These are phyloP conservation scores for Pezizomycotina sp. DNA, from an alignment of 2,329 filamentous ascomycete species.

Conservation along the genomic window DNA sequence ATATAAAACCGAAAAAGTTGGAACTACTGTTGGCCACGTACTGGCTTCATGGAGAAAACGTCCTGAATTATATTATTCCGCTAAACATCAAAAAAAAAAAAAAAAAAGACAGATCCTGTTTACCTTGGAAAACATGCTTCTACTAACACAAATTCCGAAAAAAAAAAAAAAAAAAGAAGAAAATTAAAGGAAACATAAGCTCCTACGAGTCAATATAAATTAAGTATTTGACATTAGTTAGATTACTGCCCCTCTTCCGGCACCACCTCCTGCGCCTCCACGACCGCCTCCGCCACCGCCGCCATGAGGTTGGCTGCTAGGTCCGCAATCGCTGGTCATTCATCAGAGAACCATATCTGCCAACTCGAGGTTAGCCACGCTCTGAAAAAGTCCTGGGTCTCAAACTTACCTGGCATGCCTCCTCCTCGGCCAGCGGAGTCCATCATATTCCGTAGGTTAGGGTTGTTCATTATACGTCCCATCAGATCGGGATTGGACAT, in stretches of 20 bases:
- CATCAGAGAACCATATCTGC: constrained; percentile 67
- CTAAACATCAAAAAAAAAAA: constrained; percentile 8
- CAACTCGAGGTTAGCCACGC: no score
- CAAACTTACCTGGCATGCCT: constrained; percentile 88
- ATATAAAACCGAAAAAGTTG: background rate
- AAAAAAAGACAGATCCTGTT: constrained; percentile 7
- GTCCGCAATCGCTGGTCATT: constrained; percentile 18
- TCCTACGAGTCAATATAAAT: no score
- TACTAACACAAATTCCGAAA: background rate
- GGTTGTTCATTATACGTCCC: constrained; percentile 87
- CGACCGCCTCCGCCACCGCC: constrained; percentile 18
- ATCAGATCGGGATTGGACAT: constrained; percentile 95
- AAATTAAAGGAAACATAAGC: background rate
- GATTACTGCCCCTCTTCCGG: no score
- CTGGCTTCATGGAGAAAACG: background rate
- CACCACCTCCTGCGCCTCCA: constrained; percentile 26
- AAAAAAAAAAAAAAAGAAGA: constrained; percentile 1
- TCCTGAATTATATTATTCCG: background rate
- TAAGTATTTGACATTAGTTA: no score
- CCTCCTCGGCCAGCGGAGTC: constrained; percentile 43
- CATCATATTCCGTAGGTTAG: constrained; percentile 69
- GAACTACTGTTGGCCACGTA: constrained; percentile 2
- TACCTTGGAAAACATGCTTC: no score
- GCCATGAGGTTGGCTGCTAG: constrained; percentile 54
- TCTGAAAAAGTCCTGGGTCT: no score